Base-by-base conservation (phyloP, 2,329 filamentous ascomycete species). In the Cryphonectria naterciae region DNA sequence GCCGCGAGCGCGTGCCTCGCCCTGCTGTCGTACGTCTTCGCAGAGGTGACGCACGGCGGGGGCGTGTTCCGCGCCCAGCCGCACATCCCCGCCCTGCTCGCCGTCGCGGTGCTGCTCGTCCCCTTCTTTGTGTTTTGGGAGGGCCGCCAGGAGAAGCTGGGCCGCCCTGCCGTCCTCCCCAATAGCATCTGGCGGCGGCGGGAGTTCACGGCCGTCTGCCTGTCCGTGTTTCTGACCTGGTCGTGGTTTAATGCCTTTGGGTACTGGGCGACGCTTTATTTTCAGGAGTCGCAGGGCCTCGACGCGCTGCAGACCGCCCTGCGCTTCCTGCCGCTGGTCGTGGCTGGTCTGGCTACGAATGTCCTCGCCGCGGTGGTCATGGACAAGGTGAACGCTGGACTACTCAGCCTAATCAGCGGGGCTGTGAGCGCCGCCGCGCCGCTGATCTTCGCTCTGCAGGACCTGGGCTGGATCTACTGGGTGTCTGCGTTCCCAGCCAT, bases 131-230 rank as follows among this genome's bases (percentile, higher is more conserved):
- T 85, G 1, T 76, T 83, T 28, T 91, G 88, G 88, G 84, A 88
- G 70, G 78, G 81, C 3, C 80, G 80, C 2, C 88, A 87, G 67
- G 84, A 85, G 49, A 81, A 78, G 7, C 76, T 79, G 0, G 80
- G 81, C 2, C 81, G 81, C 10, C 85, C 88, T 11, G 88, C 88
- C 0, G 76, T 91, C 3, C 88, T 91, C 3, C 88, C 89, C 0
- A 91, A 90, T 73, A 83, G 82, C 0, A 77, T 91, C 0, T 91
- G 88, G 89, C 82, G 79, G 5, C 89, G 88, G 37, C 76, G 78
- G 0, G 79, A 85, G 1, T 91, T 91, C 72, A 85, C 86, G 0
- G 82, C 81, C 1, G 83, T 88, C 7, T 91, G 88, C 70, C 74
- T 87, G 0, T 82, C 83, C 0, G 81, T 87, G 0, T 80, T 86